These are phyloP conservation scores for Pichia rugopelliculosa DNA, from an alignment of 805 yeast species.

Conservation along the genomic window DNA sequence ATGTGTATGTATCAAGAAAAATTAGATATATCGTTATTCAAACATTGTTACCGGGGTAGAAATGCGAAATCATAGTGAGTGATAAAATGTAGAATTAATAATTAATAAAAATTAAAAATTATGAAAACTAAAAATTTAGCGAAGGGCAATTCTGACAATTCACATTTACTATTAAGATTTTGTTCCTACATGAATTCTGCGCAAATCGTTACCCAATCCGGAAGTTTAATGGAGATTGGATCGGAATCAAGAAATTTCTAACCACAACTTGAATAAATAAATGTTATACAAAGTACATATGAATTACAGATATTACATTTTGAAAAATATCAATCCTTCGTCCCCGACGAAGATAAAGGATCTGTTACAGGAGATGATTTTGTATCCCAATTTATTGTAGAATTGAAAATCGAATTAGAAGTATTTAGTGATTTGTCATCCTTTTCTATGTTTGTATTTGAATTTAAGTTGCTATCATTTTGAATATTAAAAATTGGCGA, in stretches of 20 bases:
- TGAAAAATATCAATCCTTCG: neutral
- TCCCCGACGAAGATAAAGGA: conserved; percentile 11
- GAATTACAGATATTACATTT: too few species aligned
- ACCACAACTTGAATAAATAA: too few species aligned
- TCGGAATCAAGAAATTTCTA: too few species aligned
- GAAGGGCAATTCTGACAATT: too few species aligned
- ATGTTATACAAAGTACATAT: too few species aligned
- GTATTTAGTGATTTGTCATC: conserved; percentile 17
- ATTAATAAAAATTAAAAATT: too few species aligned
- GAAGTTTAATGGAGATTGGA: too few species aligned
- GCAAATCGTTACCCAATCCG: neutral
- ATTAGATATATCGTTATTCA: too few species aligned
- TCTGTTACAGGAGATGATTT: conserved; percentile 26
- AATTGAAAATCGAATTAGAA: conserved; percentile 9
- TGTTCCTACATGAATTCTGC: neutral
- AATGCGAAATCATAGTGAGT: neutral
- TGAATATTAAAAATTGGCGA: conserved; percentile 25
- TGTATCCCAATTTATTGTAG: conserved; percentile 18
- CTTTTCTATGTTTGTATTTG: conserved; percentile 3
- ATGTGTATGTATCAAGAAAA: too few species aligned
- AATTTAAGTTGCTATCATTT: conserved; percentile 2
- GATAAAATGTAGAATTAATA: too few species aligned
- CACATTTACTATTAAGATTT: too few species aligned
- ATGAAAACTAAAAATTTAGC: too few species aligned
- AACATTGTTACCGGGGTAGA: neutral